Evolutionary conservation across 345 rosid species (phyloP).

Genomic region (Heritiera littoralis): DNA sequence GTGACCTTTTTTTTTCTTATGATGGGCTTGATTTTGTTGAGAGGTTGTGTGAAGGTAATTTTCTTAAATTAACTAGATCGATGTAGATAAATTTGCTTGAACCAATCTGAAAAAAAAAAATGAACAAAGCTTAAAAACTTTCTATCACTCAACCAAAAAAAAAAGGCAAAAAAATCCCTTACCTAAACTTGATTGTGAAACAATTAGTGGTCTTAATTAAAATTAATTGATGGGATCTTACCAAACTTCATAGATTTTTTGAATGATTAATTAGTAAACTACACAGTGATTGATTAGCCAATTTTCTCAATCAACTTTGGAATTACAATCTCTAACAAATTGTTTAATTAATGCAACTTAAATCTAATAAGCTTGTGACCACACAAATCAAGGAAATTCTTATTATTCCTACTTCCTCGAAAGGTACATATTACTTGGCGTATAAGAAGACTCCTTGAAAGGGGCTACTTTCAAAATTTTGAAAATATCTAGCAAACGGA

Average conservation of each 20-base stretch:
- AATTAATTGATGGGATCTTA: neutral
- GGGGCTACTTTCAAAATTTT: neutral
- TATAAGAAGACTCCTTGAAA: neutral
- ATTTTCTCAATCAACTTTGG: neutral
- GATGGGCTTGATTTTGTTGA: too few species aligned
- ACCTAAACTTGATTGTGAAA: constrained; percentile 8
- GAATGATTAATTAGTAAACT: neutral
- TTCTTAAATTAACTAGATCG: too few species aligned
- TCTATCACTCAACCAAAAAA: too few species aligned
- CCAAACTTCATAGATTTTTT: neutral
- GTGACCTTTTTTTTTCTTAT: too few species aligned
- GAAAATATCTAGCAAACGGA: neutral
- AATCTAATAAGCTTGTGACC: neutral
- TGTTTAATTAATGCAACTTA: neutral
- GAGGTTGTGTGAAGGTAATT: too few species aligned
- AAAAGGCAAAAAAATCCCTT: neutral
- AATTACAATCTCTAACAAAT: neutral
- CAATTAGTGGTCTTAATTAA: neutral
- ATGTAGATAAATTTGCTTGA: too few species aligned
- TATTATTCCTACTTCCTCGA: neutral
- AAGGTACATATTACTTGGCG: neutral
- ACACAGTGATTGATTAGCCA: neutral
- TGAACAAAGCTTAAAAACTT: too few species aligned
- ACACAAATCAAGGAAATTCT: neutral
- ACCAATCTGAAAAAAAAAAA: too few species aligned